Evolutionary conservation across 139 green algal species (phyloP).

Genomic region (Closterium sp.): DNA sequence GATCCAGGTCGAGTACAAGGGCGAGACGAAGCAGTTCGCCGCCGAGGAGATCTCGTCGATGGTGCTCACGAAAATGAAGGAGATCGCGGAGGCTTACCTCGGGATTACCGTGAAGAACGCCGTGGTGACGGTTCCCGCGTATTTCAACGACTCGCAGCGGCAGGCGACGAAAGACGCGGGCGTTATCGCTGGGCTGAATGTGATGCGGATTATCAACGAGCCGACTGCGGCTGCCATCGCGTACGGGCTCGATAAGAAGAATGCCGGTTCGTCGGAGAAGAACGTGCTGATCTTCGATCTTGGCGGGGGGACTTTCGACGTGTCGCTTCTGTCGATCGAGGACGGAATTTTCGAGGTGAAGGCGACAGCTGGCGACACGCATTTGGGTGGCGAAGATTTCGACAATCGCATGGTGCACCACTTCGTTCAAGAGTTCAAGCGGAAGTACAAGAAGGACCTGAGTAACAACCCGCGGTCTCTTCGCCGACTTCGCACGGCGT

Average conservation of each 20-base stretch:
- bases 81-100: slow-evolving; percentile 59
- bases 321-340: slow-evolving; percentile 91
- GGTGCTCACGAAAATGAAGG: slow-evolving; percentile 90
- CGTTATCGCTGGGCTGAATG: slow-evolving; percentile 55
- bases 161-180: slow-evolving; percentile 75
- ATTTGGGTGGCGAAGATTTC: slow-evolving; percentile 98
- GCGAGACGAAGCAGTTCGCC: slow-evolving; percentile 79
- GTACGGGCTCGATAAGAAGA: slow-evolving; percentile 64
- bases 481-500: slow-evolving; percentile 80
- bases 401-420: slow-evolving; percentile 91
- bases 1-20: slow-evolving; percentile 92
- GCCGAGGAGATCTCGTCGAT: slow-evolving; percentile 94
- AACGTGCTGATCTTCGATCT: slow-evolving; percentile 88
- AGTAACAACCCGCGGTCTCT: slow-evolving; percentile 72
- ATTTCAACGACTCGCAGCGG: slow-evolving; percentile 95
- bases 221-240: slow-evolving; percentile 93
- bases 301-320: slow-evolving; percentile 60
- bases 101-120: slow-evolving; percentile 75
- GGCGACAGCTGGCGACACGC: slow-evolving; percentile 94
- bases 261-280: slow-evolving; percentile 21
- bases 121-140: slow-evolving; percentile 77
- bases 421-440: slow-evolving; percentile 54
- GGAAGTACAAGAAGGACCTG: slow-evolving; percentile 93
- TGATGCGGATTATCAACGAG: slow-evolving; percentile 99
- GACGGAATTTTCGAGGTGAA: slow-evolving; percentile 98